Base-by-base conservation (phyloP, 345 rosid species). In the Salix arbutifolia region DNA sequence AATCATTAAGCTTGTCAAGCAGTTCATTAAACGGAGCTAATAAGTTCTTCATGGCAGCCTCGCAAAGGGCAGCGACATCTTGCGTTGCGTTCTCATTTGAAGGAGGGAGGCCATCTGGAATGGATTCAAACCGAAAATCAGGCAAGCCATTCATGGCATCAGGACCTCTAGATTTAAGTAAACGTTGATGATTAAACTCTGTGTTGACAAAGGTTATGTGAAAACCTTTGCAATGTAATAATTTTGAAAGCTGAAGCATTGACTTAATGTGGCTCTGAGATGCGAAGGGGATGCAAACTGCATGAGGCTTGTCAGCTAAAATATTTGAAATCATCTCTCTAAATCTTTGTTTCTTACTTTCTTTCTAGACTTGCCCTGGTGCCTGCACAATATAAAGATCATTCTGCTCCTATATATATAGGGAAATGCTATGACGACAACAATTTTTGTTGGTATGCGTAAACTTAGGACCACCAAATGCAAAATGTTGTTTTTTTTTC, bases 191-290 rank as follows among this genome's bases (percentile, higher is more conserved):
- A 23, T 50, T 53, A 16, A 33, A 33, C 61, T 50, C 72, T 12
- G 69, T 52, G 17, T 75, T 69, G 23, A 75, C 72, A 52, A 75
- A 75, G 17, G 78, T 67, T 4, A 75, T 67, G 70, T 9, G 37
- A 6, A 75, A 35, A 18, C 78, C 66, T 67, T 35, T 35, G 52
- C 1, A 35, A 37, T 75, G 78, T 0, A 75, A 66, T 48, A 75
- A 23, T 37, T 75, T 75, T 33, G 77, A 53, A 14, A 75, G 77
- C 16, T 67, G 35, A n/a, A 75, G 28, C 77, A 75, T 37, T 17
- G 77, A 28, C 25, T 67, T 75, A 3, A 75, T 50, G 65, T 75
- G 77, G 64, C 77, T 28, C 26, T 67, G 72, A 8, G 77, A 53
- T 6, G 77, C 72, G 19, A 4, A 3, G 8, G 77, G 77, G 14